phyloP scores from a whole-genome alignment of 2,329 filamentous ascomycete genomes.

The Botrytis fragariae region DNA sequence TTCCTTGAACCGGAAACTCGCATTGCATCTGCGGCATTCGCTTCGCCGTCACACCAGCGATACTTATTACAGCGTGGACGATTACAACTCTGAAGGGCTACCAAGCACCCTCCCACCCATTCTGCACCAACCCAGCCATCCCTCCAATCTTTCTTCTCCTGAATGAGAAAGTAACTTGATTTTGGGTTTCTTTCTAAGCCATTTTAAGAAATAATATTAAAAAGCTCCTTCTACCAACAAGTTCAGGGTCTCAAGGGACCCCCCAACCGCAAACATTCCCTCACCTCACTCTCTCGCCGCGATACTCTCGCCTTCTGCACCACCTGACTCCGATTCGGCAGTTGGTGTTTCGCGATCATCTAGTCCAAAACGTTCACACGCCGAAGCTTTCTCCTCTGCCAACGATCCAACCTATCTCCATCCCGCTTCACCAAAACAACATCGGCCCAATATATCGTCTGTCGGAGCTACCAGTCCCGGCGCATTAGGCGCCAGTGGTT shows the following conservation, averaged over 20 bases:
- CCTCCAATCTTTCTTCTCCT: slow-evolving; percentile 7
- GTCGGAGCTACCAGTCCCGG: slow-evolving; percentile 30
- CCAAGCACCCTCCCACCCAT: slow-evolving; percentile 8
- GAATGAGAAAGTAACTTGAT: slow-evolving; percentile 15
- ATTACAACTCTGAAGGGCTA: slow-evolving; percentile 11
- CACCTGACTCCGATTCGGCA: slow-evolving; percentile 28
- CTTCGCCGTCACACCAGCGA: slow-evolving; percentile 15
- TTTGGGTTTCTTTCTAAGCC: slow-evolving; percentile 13
- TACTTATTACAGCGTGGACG: slow-evolving; percentile 17
- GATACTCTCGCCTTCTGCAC: slow-evolving; percentile 39
- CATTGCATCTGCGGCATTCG: slow-evolving; percentile 21
- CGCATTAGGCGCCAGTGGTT: slow-evolving; percentile 32
- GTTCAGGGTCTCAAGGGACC: slow-evolving; percentile 31
- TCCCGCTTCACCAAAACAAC: slow-evolving; percentile 35
- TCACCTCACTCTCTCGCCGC: slow-evolving; percentile 39
- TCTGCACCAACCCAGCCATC: slow-evolving; percentile 20
- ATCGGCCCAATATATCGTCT: slow-evolving; percentile 31
- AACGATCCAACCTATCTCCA: slow-evolving; percentile 35
- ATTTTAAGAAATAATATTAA: slow-evolving; percentile 15
- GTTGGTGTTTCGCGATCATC: slow-evolving; percentile 32
- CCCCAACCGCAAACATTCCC: slow-evolving; percentile 39
- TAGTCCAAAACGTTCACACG: slow-evolving; percentile 38
- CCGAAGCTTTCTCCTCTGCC: slow-evolving; percentile 36
- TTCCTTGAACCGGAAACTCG: slow-evolving; percentile 18
- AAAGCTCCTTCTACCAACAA: neutral